These are phyloP conservation scores for Aspergillus candidus DNA, from an alignment of 2,329 filamentous ascomycete genomes.

Conservation along the genomic window DNA sequence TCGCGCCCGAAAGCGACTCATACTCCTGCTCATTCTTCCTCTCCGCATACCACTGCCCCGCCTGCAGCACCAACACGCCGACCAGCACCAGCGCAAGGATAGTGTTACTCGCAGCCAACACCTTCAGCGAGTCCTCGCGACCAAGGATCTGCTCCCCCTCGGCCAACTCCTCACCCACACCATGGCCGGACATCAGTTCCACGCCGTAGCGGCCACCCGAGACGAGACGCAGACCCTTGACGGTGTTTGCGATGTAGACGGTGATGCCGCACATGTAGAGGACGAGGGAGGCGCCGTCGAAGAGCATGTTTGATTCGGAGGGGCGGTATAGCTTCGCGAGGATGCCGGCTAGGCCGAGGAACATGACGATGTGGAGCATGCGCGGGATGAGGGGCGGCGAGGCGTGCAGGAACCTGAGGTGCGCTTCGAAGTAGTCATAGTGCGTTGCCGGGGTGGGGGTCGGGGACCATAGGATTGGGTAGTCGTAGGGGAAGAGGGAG, in stretches of 20 bases:
- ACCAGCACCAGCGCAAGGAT: slow-evolving; percentile 89
- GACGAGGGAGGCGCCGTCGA: slow-evolving; percentile 68
- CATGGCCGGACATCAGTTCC: slow-evolving; percentile 26
- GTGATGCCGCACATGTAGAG: slow-evolving; percentile 80
- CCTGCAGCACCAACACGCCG: slow-evolving; percentile 86
- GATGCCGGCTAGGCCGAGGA: slow-evolving; percentile 80
- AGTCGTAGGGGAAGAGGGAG: slow-evolving; percentile 85
- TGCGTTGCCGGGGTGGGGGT: slow-evolving; percentile 49
- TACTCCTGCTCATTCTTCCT: slow-evolving; percentile 80
- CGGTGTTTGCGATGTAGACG: slow-evolving; percentile 92
- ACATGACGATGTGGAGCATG: slow-evolving; percentile 89
- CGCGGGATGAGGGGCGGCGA: slow-evolving; percentile 87
- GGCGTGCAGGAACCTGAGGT: slow-evolving; percentile 85
- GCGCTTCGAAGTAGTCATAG: slow-evolving; percentile 78
- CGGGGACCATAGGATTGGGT: slow-evolving; percentile 44
- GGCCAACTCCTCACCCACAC: slow-evolving; percentile 23
- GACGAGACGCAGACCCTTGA: slow-evolving; percentile 85
- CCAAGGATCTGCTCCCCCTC: slow-evolving; percentile 65
- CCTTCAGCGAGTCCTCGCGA: slow-evolving; percentile 82
- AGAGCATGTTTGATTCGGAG: slow-evolving; percentile 89
- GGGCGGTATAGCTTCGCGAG: slow-evolving; percentile 92
- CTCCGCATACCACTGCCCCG: slow-evolving; percentile 98
- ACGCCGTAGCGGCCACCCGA: slow-evolving; percentile 62
- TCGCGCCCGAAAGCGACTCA: slow-evolving; percentile 46
- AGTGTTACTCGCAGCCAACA: slow-evolving; percentile 89